phyloP scores from a whole-genome alignment of 495 filamentous ascomycete genomes.

The Penicillium verhagenii region DNA sequence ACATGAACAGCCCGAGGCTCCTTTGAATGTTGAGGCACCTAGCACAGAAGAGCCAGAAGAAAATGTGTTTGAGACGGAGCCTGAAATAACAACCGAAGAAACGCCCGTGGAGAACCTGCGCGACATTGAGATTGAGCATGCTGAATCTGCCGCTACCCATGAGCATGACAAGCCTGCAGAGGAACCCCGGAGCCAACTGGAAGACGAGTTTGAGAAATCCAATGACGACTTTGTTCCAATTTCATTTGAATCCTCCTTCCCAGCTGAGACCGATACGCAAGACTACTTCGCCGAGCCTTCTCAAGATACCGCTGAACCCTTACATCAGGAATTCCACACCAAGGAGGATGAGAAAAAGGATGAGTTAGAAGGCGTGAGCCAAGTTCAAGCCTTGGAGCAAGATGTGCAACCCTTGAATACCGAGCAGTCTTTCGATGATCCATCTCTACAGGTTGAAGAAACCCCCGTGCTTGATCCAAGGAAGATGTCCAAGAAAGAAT shows the following conservation, averaged over 20 bases:
- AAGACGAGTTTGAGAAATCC: neutral
- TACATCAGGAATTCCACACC: neutral
- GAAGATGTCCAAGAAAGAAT: conserved; percentile 41
- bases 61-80: conserved; percentile 1
- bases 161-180: neutral
- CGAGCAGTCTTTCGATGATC: conserved; percentile 7
- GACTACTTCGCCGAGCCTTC: neutral
- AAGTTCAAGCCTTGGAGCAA: conserved; percentile 10
- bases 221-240: neutral
- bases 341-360: neutral
- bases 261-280: neutral
- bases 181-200: neutral
- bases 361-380: neutral
- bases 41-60: neutral
- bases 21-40: neutral
- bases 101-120: neutral
- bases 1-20: neutral
- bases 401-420: conserved; percentile 13
- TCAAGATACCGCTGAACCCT: neutral
- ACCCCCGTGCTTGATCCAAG: conserved; percentile 14
- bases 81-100: neutral
- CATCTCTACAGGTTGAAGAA: conserved; percentile 3
- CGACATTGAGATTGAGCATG: neutral
- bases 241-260: neutral
- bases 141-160: neutral